Evolutionary conservation across 2,329 filamentous ascomycete genomes (phyloP).

Genomic region (Tolypocladium capitatum): DNA sequence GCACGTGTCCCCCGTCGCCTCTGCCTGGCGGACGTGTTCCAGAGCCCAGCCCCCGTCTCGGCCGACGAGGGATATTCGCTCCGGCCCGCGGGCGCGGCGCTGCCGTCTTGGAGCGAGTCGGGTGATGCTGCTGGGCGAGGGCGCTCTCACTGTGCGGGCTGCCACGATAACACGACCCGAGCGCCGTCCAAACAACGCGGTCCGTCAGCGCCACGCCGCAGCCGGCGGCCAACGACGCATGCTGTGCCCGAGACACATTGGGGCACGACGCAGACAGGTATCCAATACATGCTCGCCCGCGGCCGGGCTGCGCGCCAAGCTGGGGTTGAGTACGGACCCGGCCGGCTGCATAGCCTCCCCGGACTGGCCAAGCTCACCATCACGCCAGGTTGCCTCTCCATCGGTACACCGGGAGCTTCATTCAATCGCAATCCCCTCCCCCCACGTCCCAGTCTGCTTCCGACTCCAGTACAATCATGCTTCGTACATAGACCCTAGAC

Average conservation of each 20-base stretch:
- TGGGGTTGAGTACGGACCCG: neutral
- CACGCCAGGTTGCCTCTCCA: neutral
- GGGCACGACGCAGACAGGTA: neutral
- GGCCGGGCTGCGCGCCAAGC: neutral
- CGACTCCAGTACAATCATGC: neutral
- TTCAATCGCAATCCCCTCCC: neutral
- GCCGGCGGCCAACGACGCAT: neutral
- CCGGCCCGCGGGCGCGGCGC: too few species aligned
- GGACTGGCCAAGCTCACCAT: too few species aligned
- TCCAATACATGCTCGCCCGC: neutral
- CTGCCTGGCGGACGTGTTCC: too few species aligned
- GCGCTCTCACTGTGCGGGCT: neutral
- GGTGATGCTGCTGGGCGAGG: neutral
- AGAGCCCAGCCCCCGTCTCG: too few species aligned
- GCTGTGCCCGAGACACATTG: neutral
- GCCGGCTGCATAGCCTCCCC: too few species aligned
- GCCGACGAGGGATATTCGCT: neutral
- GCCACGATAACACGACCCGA: neutral
- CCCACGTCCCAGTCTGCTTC: neutral
- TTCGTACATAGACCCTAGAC: neutral
- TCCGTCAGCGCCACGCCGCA: neutral
- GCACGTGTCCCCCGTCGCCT: constrained; percentile 5
- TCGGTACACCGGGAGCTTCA: neutral
- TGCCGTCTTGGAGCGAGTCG: neutral
- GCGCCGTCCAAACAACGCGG: neutral